phyloP scores from a whole-genome alignment of 495 filamentous ascomycete genomes.

The Xylaria acuta region DNA sequence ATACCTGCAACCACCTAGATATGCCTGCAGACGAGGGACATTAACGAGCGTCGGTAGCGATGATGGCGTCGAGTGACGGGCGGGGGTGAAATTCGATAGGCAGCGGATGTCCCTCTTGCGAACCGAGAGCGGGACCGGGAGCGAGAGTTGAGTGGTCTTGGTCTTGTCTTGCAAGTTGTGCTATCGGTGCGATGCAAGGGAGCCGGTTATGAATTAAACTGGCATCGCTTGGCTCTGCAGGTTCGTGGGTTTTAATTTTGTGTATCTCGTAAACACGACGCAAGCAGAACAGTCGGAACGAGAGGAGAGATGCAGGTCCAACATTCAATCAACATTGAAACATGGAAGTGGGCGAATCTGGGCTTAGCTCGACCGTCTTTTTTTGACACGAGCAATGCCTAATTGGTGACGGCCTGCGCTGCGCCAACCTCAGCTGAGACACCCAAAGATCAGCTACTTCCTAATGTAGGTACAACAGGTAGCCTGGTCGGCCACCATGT shows the following conservation, averaged over 20 bases:
- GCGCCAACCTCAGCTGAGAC: slow-evolving; percentile 12
- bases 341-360: not conserved
- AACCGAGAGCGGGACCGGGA: not conserved
- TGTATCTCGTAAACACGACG: not conserved
- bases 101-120: not conserved
- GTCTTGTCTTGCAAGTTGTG: not conserved
- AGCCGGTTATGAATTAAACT: not conserved
- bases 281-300: not conserved
- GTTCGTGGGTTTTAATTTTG: not conserved
- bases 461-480: not conserved
- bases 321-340: slow-evolving; percentile 6
- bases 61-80: not conserved
- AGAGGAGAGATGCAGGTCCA: not conserved
- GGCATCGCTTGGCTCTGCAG: not conserved
- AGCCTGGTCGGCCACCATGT: not conserved
- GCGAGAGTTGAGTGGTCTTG: not conserved
- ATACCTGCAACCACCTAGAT: not conserved
- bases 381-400: slow-evolving; percentile 5
- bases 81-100: not conserved
- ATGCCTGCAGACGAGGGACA: slow-evolving; percentile 6
- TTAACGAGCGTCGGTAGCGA: slow-evolving; percentile 1
- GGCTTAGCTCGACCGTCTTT: slow-evolving; percentile 19
- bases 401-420: not conserved
- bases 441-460: not conserved
- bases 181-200: not conserved